phyloP scores from a whole-genome alignment of 345 rosid species.

The Ceriops zippeliana region DNA sequence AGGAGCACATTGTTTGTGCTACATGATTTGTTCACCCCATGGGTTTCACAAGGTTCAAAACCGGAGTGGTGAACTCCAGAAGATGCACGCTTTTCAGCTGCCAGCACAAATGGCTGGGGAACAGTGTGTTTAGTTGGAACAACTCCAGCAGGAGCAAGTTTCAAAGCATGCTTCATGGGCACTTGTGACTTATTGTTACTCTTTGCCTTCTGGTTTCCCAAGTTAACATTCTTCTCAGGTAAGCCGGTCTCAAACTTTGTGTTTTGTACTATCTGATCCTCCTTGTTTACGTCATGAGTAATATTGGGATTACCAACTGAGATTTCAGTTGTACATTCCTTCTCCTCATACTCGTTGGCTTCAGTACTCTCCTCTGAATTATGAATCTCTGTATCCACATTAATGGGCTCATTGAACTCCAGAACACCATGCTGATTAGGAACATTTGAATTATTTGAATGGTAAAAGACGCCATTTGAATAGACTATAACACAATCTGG shows the following conservation, averaged over 20 bases:
- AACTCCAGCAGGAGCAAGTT: conserved; percentile 32
- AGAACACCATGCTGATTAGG: conserved; percentile 35
- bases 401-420: conserved; percentile 42
- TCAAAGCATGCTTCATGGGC: conserved; percentile 41
- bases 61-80: conserved; percentile 47
- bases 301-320: conserved; percentile 39
- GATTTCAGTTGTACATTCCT: conserved; percentile 66
- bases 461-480: conserved; percentile 43
- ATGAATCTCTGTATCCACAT: conserved; percentile 40
- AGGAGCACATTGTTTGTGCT: conserved; percentile 23
- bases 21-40: conserved; percentile 27
- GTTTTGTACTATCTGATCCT: conserved; percentile 21
- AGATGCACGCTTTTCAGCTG: conserved; percentile 84
- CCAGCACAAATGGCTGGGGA: conserved; percentile 85
- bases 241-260: conserved; percentile 25
- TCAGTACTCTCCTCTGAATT: conserved; percentile 53
- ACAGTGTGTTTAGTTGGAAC: conserved; percentile 60
- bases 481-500: conserved; percentile 54
- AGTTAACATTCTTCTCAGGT: conserved; percentile 26
- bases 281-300: conserved; percentile 22
- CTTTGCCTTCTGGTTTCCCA: conserved; percentile 27
- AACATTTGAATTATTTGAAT: conserved; percentile 39
- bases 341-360: conserved; percentile 66
- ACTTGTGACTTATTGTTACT: conserved; percentile 28
- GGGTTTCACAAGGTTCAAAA: conserved; percentile 28